Base-by-base conservation (phyloP, 2,329 filamentous ascomycete genomes). In the Chaetothyriales sp. region DNA sequence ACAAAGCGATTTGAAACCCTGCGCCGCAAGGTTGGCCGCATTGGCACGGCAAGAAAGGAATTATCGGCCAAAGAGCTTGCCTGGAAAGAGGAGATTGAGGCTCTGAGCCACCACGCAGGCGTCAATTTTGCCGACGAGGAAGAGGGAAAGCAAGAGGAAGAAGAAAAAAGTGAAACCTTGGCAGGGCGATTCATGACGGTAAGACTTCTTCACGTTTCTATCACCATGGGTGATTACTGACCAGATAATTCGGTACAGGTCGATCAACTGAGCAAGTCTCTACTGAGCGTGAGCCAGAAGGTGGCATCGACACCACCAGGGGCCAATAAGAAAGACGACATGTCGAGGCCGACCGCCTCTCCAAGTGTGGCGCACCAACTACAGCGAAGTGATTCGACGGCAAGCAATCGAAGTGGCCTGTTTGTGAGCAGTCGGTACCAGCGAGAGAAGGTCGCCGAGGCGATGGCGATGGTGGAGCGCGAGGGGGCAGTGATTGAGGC, bases 381-480 rank as follows among this genome's bases (percentile, higher is more conserved):
- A 15, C 32, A 39, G 32, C 12, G 32, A 39, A 15, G 10, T 15
- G 32, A 39, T 12, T 15, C 32, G 32, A 15, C 32, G 32, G 15
- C 28, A 9, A 32, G 28, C 28, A 32, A 9, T 5, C 28, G 32
- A 39, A 39, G 32, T 15, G 15, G 32, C 6, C 50, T 55, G 7
- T 47, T 54, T 12, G 54, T 58, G 6, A 52, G 54, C 15, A 53
- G 51, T 44, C 50, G 67, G 49, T 57, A 73, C 22, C 70, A 73
- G 53, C 67, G 67, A 39, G 68, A 69, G 36, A 70, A 67, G 60
- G 62, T 73, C 46, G 63, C 64, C 1, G 69, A 74, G 59, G 71
- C 71, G 5, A 72, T 72, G 69, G 65, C 62, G 43, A 69, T 74
- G 69, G 68, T 74, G 46, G 71, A 73, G 52, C 63, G 71, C 65